Evolutionary conservation across 768 basidiomycete genomes (phyloP).

Genomic region (Xerocomellus amylosporus): DNA sequence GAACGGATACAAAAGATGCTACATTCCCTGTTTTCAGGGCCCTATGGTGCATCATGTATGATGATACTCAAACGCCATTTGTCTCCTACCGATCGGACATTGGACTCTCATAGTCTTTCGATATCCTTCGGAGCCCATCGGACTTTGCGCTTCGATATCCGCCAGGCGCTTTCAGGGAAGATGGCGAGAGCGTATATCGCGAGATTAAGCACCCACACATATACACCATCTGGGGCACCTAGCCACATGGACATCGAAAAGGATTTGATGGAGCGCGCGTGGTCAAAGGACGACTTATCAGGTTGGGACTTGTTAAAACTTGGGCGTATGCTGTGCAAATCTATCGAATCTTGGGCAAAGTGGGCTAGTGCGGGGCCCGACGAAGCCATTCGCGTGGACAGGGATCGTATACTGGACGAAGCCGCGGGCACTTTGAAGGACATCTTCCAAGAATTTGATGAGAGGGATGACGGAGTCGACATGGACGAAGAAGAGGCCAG

Average conservation of each 20-base stretch:
- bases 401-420: conserved; percentile 65
- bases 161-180: conserved; percentile 56
- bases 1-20: conserved; percentile 57
- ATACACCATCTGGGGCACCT: conserved; percentile 59
- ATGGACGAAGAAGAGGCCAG: conserved; percentile 69
- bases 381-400: conserved; percentile 32
- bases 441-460: conserved; percentile 69
- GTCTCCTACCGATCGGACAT: conserved; percentile 33
- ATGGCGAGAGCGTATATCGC: conserved; percentile 67
- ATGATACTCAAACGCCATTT: conserved; percentile 58
- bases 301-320: conserved; percentile 67
- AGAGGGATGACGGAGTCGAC: conserved; percentile 51
- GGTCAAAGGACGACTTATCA: conserved; percentile 64
- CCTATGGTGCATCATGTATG: conserved; percentile 65
- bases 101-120: conserved; percentile 28
- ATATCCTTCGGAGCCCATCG: conserved; percentile 60
- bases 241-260: conserved; percentile 57
- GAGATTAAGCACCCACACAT: conserved; percentile 48
- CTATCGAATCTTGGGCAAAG: conserved; percentile 59
- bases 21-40: conserved; percentile 56
- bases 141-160: conserved; percentile 60
- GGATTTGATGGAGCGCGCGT: conserved; percentile 68
- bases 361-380: conserved; percentile 28
- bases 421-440: conserved; percentile 68
- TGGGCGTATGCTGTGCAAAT: conserved; percentile 51